Conservation (phyloP, 2,329 filamentous ascomycete species). For the Orbilia blumenaviensis region DNA sequence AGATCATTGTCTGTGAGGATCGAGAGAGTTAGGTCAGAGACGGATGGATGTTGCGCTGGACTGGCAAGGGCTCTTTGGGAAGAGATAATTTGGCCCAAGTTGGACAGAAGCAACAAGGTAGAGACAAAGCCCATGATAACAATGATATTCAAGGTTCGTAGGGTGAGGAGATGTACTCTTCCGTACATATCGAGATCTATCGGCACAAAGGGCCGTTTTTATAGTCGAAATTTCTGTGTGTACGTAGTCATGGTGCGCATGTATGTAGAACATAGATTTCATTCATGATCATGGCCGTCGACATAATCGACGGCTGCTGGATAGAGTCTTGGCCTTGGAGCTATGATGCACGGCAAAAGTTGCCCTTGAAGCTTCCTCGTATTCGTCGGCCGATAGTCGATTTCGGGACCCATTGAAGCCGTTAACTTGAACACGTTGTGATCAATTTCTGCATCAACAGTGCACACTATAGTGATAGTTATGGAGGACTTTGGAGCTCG, state of each 20-base stretch:
- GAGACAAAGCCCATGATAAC: not conserved
- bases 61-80: not conserved
- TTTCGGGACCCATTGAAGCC: not conserved
- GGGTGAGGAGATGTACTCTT: not conserved
- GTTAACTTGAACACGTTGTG: not conserved
- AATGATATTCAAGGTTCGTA: not conserved
- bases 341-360: not conserved
- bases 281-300: no score
- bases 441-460: not conserved
- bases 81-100: not conserved
- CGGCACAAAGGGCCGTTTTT: not conserved
- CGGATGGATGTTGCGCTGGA: not conserved
- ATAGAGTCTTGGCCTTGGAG: not conserved
- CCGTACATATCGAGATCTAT: not conserved
- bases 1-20: conserved; percentile 30
- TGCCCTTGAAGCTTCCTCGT: not conserved
- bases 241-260: no score
- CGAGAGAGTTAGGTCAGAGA: conserved; percentile 23
- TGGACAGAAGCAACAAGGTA: not conserved
- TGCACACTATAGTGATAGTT: not conserved
- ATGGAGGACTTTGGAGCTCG: not conserved
- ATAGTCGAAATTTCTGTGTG: not conserved
- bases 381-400: conserved; percentile 3
- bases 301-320: not conserved
- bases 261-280: not conserved